A percentile compares a stretch with the other conserved stretches of the same genome.
phyloP scores from a whole-genome alignment of 768 basidiomycete genomes.

The Lactarius deliciosus region DNA sequence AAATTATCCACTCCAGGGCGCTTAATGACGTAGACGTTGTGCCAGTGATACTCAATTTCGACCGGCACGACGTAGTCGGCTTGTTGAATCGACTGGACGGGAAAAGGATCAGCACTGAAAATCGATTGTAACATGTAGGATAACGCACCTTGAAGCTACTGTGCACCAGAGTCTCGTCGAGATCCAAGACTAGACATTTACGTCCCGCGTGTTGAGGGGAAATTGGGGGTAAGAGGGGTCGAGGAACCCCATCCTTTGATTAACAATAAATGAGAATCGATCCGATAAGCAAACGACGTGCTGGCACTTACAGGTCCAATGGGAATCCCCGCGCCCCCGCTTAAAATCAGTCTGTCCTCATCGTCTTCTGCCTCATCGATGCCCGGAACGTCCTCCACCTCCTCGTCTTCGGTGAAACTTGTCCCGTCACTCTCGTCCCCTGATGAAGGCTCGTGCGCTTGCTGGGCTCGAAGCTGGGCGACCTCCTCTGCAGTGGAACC shows the following conservation, averaged over 20 bases:
- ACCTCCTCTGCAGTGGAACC: constrained; percentile 64
- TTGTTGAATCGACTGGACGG: constrained; percentile 76
- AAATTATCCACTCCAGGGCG: constrained; percentile 98
- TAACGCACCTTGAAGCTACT: constrained; percentile 90
- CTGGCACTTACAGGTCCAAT: constrained; percentile 76
- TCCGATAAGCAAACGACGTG: background rate
- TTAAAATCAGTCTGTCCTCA: constrained; percentile 84
- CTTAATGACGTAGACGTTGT: constrained; percentile 99
- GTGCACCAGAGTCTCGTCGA: constrained; percentile 96
- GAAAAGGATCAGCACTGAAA: constrained; percentile 22
- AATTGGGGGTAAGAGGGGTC: constrained; percentile 86
- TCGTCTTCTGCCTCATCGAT: constrained; percentile 78
- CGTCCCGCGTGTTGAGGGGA: constrained; percentile 77
- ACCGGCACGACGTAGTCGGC: constrained; percentile 99
- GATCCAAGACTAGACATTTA: constrained; percentile 94
- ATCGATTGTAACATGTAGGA: constrained; percentile 1
- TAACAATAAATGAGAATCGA: constrained; percentile 11
- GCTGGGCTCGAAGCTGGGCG: constrained; percentile 32
- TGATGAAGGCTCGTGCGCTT: constrained; percentile 44
- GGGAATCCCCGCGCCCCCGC: constrained; percentile 93
- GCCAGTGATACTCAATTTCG: constrained; percentile 97
- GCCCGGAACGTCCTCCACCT: constrained; percentile 52
- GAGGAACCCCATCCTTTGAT: constrained; percentile 76
- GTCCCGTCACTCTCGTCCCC: constrained; percentile 59
- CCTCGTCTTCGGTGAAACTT: constrained; percentile 68